These are phyloP conservation scores for Cutaneotrichosporon mucoides DNA, from an alignment of 1,284 basidiomycete genomes.

Conservation along the genomic window DNA sequence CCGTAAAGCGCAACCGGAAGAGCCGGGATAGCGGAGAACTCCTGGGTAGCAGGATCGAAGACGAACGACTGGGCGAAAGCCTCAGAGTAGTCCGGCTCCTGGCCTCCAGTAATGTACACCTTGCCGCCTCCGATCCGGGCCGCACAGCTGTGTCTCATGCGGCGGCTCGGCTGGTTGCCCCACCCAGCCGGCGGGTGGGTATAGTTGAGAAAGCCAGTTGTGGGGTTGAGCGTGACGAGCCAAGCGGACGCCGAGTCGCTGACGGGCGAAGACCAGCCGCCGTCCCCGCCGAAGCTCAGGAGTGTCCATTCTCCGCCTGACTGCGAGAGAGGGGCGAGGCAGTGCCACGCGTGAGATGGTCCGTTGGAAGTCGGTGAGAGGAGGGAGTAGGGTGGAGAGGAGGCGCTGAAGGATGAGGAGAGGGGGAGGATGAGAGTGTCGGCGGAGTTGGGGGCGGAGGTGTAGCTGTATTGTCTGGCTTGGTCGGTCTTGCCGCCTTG, in stretches of 20 bases:
- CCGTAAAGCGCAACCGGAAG: conserved; percentile 66
- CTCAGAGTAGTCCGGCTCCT: conserved; percentile 70
- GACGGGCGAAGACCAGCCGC: conserved; percentile 54
- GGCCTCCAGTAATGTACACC: conserved; percentile 69
- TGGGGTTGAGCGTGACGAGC: conserved; percentile 49
- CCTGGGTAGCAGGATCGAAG: conserved; percentile 55
- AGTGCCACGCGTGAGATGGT: conserved; percentile 73
- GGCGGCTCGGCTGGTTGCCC: conserved; percentile 64
- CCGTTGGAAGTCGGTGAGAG: conserved; percentile 39
- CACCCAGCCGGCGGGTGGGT: conserved; percentile 55
- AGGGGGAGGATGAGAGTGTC: conserved; percentile 68
- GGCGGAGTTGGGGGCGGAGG: conserved; percentile 64
- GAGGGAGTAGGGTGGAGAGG: conserved; percentile 58
- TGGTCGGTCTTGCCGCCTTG: conserved; percentile 74
- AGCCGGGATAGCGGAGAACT: conserved; percentile 58
- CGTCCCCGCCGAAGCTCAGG: conserved; percentile 70
- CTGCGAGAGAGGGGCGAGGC: conserved; percentile 61
- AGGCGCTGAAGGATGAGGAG: conserved; percentile 56
- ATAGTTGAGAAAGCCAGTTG: conserved; percentile 12
- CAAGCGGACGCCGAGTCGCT: conserved; percentile 60
- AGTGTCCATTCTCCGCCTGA: conserved; percentile 44
- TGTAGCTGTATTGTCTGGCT: conserved; percentile 64
- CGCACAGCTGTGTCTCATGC: conserved; percentile 64
- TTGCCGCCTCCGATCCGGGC: conserved; percentile 51
- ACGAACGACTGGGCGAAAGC: conserved; percentile 61